Conservation (phyloP, 139 green algal species). For the Coelastrella sp. region DNA sequence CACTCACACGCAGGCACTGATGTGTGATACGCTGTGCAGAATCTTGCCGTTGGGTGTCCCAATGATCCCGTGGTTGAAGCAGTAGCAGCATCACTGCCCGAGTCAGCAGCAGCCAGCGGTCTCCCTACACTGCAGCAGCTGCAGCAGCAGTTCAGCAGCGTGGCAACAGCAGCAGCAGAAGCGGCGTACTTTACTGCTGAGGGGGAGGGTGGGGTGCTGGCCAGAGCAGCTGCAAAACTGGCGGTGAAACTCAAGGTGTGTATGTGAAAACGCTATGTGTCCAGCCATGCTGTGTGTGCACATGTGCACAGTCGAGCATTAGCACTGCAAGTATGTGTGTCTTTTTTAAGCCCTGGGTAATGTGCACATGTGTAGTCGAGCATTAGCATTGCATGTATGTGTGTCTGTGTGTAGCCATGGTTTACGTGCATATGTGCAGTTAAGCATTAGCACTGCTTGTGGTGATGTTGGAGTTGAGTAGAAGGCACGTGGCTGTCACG, state of each 20-base stretch:
- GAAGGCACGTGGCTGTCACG: too few relatives aligned
- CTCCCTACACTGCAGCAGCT: conserved; percentile 25
- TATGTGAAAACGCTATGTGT: too few relatives aligned
- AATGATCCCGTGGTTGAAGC: conserved; percentile 20
- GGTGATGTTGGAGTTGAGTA: too few relatives aligned
- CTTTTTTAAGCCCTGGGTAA: too few relatives aligned
- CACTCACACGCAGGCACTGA: neutral
- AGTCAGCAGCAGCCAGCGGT: neutral
- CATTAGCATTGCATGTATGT: too few relatives aligned
- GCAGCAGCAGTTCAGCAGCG: conserved; percentile 15
- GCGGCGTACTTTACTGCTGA: conserved; percentile 24
- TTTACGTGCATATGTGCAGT: too few relatives aligned
- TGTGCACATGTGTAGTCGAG: too few relatives aligned
- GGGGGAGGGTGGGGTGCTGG: conserved; percentile 3
- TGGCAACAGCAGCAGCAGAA: neutral
- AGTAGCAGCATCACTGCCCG: conserved; percentile 28
- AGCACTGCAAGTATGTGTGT: too few relatives aligned
- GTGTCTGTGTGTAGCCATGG: too few relatives aligned
- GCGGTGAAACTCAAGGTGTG: conserved; percentile 14
- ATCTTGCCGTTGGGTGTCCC: conserved; percentile 26
- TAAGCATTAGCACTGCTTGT: too few relatives aligned
- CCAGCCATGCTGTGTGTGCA: too few relatives aligned
- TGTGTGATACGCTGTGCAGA: neutral
- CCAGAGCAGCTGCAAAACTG: neutral
- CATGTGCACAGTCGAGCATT: too few relatives aligned